phyloP scores from a whole-genome alignment of 345 rosid genomes.

The Acer saccharum region DNA sequence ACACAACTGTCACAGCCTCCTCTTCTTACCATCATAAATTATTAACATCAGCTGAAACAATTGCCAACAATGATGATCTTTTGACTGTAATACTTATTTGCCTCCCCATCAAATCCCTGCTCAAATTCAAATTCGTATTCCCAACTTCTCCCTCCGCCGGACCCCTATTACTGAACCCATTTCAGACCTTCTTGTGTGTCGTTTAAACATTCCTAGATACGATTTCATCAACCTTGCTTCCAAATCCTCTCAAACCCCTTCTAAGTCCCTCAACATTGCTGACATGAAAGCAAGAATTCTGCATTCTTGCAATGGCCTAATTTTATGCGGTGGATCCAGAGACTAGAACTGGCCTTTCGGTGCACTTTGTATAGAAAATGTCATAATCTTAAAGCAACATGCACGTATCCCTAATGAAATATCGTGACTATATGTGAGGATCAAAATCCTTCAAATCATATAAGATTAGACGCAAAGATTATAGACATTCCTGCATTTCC shows the following conservation, averaged over 20 bases:
- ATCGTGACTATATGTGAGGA: too few relatives aligned
- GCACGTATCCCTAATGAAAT: too few relatives aligned
- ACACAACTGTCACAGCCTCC: background rate
- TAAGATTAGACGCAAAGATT: too few relatives aligned
- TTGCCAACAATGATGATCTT: conserved; percentile 30
- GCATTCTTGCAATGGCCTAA: conserved; percentile 55
- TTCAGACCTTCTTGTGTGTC: too few relatives aligned
- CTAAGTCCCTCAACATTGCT: background rate
- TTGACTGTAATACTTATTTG: conserved; percentile 28
- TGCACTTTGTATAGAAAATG: too few relatives aligned
- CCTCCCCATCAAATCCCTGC: conserved; percentile 29
- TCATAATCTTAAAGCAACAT: too few relatives aligned
- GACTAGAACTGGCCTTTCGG: background rate
- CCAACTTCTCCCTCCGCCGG: conserved; percentile 19
- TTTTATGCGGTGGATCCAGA: conserved; percentile 18
- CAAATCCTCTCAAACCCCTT: conserved; percentile 3
- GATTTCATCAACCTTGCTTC: conserved; percentile 20
- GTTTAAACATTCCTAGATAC: background rate
- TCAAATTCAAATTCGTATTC: conserved; percentile 39
- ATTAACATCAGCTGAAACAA: conserved; percentile 20
- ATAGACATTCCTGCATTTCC: too few relatives aligned
- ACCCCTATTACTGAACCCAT: too few relatives aligned
- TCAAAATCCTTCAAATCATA: too few relatives aligned
- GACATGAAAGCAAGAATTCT: conserved; percentile 22
- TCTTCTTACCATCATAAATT: background rate